Base-by-base conservation (phyloP, 257 asterid species). In the Ajuga chamaepitys region DNA sequence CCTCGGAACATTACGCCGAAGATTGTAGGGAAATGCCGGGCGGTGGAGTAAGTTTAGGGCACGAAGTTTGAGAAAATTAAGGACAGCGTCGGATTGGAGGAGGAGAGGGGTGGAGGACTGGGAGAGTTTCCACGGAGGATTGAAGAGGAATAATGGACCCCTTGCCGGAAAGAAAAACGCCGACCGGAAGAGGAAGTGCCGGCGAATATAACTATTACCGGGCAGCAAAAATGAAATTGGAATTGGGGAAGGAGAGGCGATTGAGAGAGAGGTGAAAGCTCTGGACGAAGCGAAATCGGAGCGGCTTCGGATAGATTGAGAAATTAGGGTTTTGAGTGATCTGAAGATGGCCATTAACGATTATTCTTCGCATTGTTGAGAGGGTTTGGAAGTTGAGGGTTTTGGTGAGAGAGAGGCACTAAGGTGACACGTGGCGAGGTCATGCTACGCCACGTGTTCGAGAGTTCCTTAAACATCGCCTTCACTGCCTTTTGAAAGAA, bases 81-180 rank as follows among this genome's bases (percentile, higher is more conserved):
- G 64, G 3, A 79, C 95, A 26, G 72, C 81, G 66, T 93, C 94
- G 41, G 95, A 82, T 65, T 83, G 95, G 55, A 86, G 85, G 66
- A 76, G 88, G 71, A 93, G 79, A 45, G 97, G 97, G 6, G 96
- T 94, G 66, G 96, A 75, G 25, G 87, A 88, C 79, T 94, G 96
- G 25, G 91, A 83, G 65, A 93, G 96, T 73, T 86, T 83, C 87
- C 95, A 93, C 0, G 96, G 97, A n/a, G 95, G 91, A 25, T 80
- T 86, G 70, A 87, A 76, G 9, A 88, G 94, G 77, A 88, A 88
- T 4, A 85, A 81, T 9, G 98, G 95, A 3, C 87, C 89, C 10
- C 74, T 58, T 44, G 76, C 68, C 3, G 95, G 95, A 50, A 71
- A 70, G 38, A 76, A 66, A 69, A 78, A 72, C 74, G 77, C 70